Evolutionary conservation across 768 basidiomycete genomes (phyloP).

Genomic region (Kwoniella mangroviensis): DNA sequence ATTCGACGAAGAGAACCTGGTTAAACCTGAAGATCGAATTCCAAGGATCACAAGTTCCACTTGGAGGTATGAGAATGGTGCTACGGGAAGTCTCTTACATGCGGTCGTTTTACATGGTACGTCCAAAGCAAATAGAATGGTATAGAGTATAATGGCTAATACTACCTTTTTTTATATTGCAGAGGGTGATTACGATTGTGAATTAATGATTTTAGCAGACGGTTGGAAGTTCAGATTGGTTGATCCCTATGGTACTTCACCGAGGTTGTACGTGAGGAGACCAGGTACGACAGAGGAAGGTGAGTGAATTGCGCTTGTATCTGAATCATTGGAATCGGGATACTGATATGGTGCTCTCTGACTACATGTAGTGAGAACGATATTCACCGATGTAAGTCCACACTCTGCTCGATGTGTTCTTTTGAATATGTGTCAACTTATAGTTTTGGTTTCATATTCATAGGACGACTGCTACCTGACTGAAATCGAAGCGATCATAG

Average conservation of each 20-base stretch:
- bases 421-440: background rate
- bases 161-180: background rate
- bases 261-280: conserved; percentile 77
- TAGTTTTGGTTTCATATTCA: background rate
- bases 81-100: conserved; percentile 87
- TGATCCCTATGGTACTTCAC: conserved; percentile 89
- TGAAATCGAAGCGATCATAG: conserved; percentile 34
- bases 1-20: conserved; percentile 79
- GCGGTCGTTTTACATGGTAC: conserved; percentile 80
- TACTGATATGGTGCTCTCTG: too few species aligned
- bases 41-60: conserved; percentile 88
- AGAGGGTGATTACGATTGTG: conserved; percentile 80
- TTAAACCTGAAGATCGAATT: conserved; percentile 81
- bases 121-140: background rate
- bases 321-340: too few species aligned
- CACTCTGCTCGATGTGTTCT: background rate
- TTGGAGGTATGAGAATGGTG: conserved; percentile 95
- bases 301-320: conserved; percentile 12
- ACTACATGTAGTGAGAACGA: conserved; percentile 22
- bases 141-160: too few species aligned
- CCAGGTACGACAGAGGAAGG: conserved; percentile 62
- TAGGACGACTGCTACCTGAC: conserved; percentile 39
- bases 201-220: conserved; percentile 88
- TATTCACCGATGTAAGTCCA: conserved; percentile 34
- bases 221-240: conserved; percentile 61